Base-by-base conservation (phyloP, 139 green algal genomes). In the Chlorella sp. region DNA sequence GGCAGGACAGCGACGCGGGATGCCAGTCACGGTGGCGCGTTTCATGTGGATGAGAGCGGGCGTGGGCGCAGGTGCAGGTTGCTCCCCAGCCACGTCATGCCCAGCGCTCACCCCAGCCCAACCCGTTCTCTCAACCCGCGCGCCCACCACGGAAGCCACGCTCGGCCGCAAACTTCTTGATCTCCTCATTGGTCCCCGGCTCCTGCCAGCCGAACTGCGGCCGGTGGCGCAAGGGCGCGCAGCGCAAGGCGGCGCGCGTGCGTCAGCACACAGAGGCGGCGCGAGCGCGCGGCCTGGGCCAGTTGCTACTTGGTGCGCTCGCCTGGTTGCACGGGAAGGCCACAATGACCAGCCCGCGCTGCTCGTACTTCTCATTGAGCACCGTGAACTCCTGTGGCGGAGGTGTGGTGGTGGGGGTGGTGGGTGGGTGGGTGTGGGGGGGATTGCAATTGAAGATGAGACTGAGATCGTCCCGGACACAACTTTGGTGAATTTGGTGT, bases 281-380 rank as follows among this genome's bases (percentile, higher is more conserved):
- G n/a, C n/a, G n/a, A n/a, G n/a, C n/a, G n/a, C n/a, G n/a, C n/a
- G n/a, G n/a, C n/a, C n/a, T n/a, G n/a, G 27, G 53, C 27, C 27
- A n/a, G 27, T 27, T 61, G 27, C 53, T n/a, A 61, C 27, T 23
- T 12, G 8, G 35, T 8, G 60, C 36, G 4, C 48, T 1, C 15
- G 69, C 48, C 70, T 77, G 79, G 41, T 85, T 85, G 60, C 80
- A 84, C n/a, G 80, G 80, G 48, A 85, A 85, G 17, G 80, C 80
- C 53, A 53, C 27, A 33, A 85, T 79, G 48, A 67, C 27, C 41
- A 85, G 45, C 0, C 67, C 67, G 38, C 79, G 31, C 15, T 80
- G 58, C 5, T 14, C 38, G 17, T 85, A 85, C 61, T 84, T 85
- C 2, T 79, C 66, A 1, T 73, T 59, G 21, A 85, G 40, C 76